Percentiles rank a stretch among this genome's conserved stretches.
phyloP scores from a whole-genome alignment of 176 grass and related monocot genomes.

The Oryza longistaminata region DNA sequence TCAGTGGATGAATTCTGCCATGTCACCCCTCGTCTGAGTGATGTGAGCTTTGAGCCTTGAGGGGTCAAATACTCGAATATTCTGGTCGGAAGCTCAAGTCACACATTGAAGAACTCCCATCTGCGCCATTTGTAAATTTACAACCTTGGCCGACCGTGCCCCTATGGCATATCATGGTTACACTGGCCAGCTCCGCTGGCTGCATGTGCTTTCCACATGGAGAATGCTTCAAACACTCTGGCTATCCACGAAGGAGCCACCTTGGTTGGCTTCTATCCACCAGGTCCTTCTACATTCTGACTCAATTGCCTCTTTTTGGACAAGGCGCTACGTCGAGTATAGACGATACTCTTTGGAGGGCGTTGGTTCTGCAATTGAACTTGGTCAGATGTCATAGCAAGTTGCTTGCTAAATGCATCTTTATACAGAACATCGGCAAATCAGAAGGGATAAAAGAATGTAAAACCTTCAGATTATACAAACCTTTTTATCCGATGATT shows the following conservation, averaged over 20 bases:
- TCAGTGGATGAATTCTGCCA: slow-evolving; percentile 43
- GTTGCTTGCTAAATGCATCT: slow-evolving; percentile 52
- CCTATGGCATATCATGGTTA: slow-evolving; percentile 31
- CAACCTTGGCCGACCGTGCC: slow-evolving; percentile 21
- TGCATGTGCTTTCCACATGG: slow-evolving; percentile 24
- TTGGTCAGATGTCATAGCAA: slow-evolving; percentile 58
- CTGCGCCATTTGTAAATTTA: slow-evolving; percentile 31
- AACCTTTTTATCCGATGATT: slow-evolving; percentile 64
- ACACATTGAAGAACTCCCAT: slow-evolving; percentile 38
- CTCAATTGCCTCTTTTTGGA: slow-evolving; percentile 66
- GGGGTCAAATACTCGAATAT: slow-evolving; percentile 35
- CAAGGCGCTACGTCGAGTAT: slow-evolving; percentile 69
- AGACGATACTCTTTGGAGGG: slow-evolving; percentile 80
- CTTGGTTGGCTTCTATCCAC: slow-evolving; percentile 53
- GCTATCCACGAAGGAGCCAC: slow-evolving; percentile 7
- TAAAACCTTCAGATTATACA: background rate
- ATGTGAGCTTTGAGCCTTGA: slow-evolving; percentile 24
- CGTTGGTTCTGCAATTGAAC: slow-evolving; percentile 71
- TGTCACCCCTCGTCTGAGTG: slow-evolving; percentile 4
- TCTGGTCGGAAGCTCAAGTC: slow-evolving; percentile 42
- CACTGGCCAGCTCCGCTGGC: slow-evolving; percentile 39
- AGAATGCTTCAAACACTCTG: slow-evolving; percentile 15
- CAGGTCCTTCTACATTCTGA: slow-evolving; percentile 62
- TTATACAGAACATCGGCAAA: slow-evolving; percentile 35
- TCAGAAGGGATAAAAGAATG: background rate